Evolutionary conservation across 2,329 filamentous ascomycete genomes (phyloP), one percentile per base, ranked within the genome.

Genomic region (Verticillium tricorpus): DNA sequence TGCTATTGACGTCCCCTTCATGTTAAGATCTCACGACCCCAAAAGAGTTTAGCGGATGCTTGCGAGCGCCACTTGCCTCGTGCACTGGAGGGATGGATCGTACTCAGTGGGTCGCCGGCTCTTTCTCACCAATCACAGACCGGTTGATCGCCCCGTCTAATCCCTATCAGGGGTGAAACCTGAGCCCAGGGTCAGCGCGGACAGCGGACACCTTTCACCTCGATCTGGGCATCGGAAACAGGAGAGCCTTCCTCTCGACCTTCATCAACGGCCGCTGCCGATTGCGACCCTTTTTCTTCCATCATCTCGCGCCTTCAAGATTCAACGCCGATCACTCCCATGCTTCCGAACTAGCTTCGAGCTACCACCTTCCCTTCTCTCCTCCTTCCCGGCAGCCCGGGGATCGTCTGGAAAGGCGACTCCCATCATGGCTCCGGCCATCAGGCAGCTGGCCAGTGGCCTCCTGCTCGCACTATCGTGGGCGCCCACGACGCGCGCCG

Each of bases 391-490:
- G 19, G 45, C 19, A 50, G 64, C 64, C 59, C 57, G 39, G 63
- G 61, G 61, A 34, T 54, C 58, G 58, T 54, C 58, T 50, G 34
- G 37, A 11, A 61, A 65, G 63, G 64, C 63, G 58, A 61, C 59
- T 50, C 64, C 59, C 60, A 60, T 59, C 61, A 66, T 66, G 64
- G 64, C 64, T 57, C 64, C 69, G 56, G 62, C 64, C 64, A 68
- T 70, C 65, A 67, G 55, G 62, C 65, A 62, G 56, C 65, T 71
- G 61, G 59, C 59, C 32, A 50, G 34, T 3, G 59, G 59, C 45
- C 67, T 74, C 59, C 64, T 71, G 56, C 72, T 82, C 54, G 77
- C 78, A 50, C 68, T 85, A 40, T 74, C 80, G 61, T 79, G 78
- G 69, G 73, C 78, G 25, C 69, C 72, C 17, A 65, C 78, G 62